Base-by-base conservation (phyloP, 495 filamentous ascomycete species). In the Tuber brumale region DNA sequence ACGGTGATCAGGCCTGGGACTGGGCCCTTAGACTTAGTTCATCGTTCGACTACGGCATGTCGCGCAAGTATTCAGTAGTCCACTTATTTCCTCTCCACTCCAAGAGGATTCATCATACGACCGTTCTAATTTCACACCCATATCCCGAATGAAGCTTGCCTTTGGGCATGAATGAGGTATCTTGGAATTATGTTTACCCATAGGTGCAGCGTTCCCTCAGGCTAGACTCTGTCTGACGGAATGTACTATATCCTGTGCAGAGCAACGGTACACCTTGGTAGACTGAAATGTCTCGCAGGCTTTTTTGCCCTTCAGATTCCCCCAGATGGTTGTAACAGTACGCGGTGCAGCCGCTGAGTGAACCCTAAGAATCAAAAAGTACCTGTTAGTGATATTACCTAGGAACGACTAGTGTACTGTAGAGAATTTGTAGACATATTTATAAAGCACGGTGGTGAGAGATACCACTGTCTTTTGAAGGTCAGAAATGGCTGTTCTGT, bases 21-120 rank as follows among this genome's bases (percentile, higher is more conserved):
- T 5, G 1, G 46, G 31, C 41, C 73, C 70, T 41, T 72, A 66
- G 12, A 48, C 71, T 3, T 74, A 76, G 37, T 70, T n/a, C 21
- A 77, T 37, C 23, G 76, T n/a, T n/a, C n/a, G n/a, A n/a, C n/a
- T 77, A 31, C 71, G 76, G 31, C 76, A 77, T 19, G 61, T 41
- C n/a, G 70, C 71, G 35, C 76, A 78, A 2, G 76, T 78, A 16
- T 42, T 61, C 39, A 78, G 75, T 73, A 78, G 76, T n/a, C 71
- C 70, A 75, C 44, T 71, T 39, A 77, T 77, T 41, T 75, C 66
- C 0, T 70, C 37, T 21, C 69, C 61, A 74, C 37, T 37, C 12
- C n/a, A 73, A 76, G 18, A 61, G 57, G 61, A n/a, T n/a, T n/a
- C n/a, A n/a, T n/a, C n/a, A n/a, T n/a, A n/a, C n/a, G n/a, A n/a